phyloP scores from a whole-genome alignment of 257 asterid species.

The Solanum chmielewskii region DNA sequence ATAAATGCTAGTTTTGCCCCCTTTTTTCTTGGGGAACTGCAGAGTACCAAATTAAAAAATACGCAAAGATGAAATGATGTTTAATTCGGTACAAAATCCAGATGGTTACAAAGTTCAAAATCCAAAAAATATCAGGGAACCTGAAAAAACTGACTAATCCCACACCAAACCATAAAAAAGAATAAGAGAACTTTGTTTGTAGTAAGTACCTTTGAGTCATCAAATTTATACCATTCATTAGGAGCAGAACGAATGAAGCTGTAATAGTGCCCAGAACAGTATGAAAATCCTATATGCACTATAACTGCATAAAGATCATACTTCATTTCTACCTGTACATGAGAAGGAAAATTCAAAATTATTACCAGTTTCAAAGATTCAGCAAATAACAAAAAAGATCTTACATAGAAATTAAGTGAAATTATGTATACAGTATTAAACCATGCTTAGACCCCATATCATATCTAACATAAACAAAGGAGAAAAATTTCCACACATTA shows the following conservation, averaged over 20 bases:
- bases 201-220: constrained; percentile 60
- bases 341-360: background rate
- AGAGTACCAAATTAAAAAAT: background rate
- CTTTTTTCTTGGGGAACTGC: background rate
- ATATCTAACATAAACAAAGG: background rate
- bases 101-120: background rate
- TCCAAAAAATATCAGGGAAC: background rate
- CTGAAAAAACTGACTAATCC: background rate
- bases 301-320: constrained; percentile 73
- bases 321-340: constrained; percentile 48
- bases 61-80: background rate
- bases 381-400: background rate
- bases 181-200: background rate
- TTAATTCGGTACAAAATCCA: background rate
- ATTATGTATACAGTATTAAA: background rate
- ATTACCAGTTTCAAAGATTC: background rate
- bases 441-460: background rate
- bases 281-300: constrained; percentile 65
- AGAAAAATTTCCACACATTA: background rate
- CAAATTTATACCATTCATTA: constrained; percentile 65
- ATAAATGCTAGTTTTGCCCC: background rate
- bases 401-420: background rate
- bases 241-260: constrained; percentile 62
- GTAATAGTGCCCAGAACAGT: constrained; percentile 83
- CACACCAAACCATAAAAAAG: background rate